phyloP scores from a whole-genome alignment of 768 basidiomycete genomes.

The Macrocybe gigantea region DNA sequence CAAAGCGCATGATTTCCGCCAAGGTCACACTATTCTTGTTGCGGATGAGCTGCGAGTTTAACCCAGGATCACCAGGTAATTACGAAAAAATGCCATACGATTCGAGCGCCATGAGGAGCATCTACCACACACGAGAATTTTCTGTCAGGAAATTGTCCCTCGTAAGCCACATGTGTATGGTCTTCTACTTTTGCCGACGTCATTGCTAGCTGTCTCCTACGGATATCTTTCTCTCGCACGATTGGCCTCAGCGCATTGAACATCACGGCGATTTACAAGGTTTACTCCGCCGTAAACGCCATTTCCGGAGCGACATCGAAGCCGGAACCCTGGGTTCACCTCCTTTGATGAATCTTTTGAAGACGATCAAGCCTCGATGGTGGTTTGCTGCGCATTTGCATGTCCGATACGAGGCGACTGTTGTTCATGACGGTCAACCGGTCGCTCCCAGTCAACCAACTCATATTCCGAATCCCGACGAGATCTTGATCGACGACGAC shows the following conservation, averaged over 20 bases:
- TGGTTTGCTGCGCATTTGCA: conserved; percentile 96
- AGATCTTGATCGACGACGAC: conserved; percentile 37
- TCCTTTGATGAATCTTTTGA: conserved; percentile 74
- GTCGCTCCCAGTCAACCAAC: neutral
- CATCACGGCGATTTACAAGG: conserved; percentile 64
- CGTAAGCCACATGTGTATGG: conserved; percentile 27
- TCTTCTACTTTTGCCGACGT: conserved; percentile 8
- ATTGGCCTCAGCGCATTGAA: conserved; percentile 90
- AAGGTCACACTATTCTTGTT: conserved; percentile 35
- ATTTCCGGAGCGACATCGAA: conserved; percentile 68
- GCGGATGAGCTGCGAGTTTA: neutral
- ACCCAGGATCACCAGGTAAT: conserved; percentile 45
- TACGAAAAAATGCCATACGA: conserved; percentile 83
- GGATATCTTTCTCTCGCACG: conserved; percentile 88
- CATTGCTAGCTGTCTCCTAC: conserved; percentile 48
- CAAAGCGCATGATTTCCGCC: conserved; percentile 66
- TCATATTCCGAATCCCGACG: conserved; percentile 39
- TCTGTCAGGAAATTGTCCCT: conserved; percentile 74
- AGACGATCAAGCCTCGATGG: conserved; percentile 67
- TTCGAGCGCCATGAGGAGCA: conserved; percentile 63
- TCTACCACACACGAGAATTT: conserved; percentile 89
- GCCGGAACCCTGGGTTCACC: conserved; percentile 76
- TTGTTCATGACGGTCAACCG: conserved; percentile 31
- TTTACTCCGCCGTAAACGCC: conserved; percentile 68
- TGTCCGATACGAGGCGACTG: conserved; percentile 73